A percentile compares a stretch with the other conserved stretches of the same genome.
Conservation (phyloP, 2,329 filamentous ascomycete genomes). For the Talaromyces rugulosus region DNA sequence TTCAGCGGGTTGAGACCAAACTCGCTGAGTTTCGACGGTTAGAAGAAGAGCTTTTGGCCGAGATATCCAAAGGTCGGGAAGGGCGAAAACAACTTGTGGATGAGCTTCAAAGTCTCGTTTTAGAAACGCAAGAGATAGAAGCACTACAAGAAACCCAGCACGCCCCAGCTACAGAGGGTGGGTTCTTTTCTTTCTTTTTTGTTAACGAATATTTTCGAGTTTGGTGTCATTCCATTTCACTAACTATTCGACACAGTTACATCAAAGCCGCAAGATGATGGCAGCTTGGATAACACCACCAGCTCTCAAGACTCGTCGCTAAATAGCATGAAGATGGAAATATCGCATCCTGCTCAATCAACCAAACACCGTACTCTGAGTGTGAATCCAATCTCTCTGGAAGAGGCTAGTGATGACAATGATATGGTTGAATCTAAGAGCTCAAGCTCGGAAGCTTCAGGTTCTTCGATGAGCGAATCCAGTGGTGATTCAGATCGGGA, state of each 20-base stretch:
- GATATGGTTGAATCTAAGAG: conserved; percentile 11
- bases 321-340: background rate
- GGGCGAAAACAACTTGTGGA: conserved; percentile 41
- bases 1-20: conserved; percentile 32
- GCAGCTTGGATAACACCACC: background rate
- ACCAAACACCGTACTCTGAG: background rate
- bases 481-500: conserved; percentile 22
- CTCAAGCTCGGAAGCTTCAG: conserved; percentile 17
- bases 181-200: background rate
- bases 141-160: conserved; percentile 33
- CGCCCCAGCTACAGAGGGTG: conserved; percentile 14
- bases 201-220: background rate
- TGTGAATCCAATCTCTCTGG: background rate
- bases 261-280: background rate
- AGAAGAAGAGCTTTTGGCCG: conserved; percentile 38
- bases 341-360: background rate
- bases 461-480: conserved; percentile 39
- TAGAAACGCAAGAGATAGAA: conserved; percentile 45
- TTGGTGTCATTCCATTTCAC: background rate
- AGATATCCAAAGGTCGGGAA: conserved; percentile 44
- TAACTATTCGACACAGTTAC: background rate
- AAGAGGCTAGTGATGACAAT: background rate
- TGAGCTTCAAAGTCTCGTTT: conserved; percentile 46
- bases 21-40: conserved; percentile 30
- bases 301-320: background rate